Base-by-base conservation (phyloP, 1,139 yeast species). In the Suhomyces coccinellae region DNA sequence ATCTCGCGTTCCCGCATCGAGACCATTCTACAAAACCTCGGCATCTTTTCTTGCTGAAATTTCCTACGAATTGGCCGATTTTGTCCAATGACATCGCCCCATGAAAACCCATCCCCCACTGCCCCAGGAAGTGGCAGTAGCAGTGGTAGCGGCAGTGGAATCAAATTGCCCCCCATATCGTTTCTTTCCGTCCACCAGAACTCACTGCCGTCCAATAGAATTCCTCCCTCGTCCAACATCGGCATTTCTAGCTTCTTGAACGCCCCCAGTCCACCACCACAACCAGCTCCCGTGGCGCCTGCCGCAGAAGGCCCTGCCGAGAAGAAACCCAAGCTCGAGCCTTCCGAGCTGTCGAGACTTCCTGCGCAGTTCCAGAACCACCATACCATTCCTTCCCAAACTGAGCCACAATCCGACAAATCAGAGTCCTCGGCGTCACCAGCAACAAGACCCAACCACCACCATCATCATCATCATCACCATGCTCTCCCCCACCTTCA, bases 161-260 rank as follows among this genome's bases (percentile, higher is more conserved):
- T 63, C 26, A 54, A 60, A 40, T 59, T 64, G 36, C 69, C 69
- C 5, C 66, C 69, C 22, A 64, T 64, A 12, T 60, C 66, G 32
- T 63, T 62, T 45, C 51, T 64, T 44, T 57, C 67, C 6, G 50
- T 53, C 5, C 57, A 52, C 29, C 40, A 52, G 45, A 34, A 36
- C 42, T 17, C 45, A 9, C 50, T 44, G 22, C 44, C 48, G 30
- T 46, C 49, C n/a, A 55, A 46, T 38, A 52, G 55, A 31, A 51
- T 54, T 22, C 62, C 59, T 4, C 50, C 54, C 38, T 55, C 60
- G 11, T 50, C 61, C 16, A 56, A 52, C 49, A 53, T 58, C 41
- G 63, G 57, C 26, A 57, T 60, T 36, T 54, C 55, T 27, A 49
- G 55, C 31, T 56, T 57, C 40, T 48, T 55, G 46, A 55, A 52